Evolutionary conservation across 2,329 filamentous ascomycete genomes (phyloP).

Genomic region (Ceratocystis diversiconidia): DNA sequence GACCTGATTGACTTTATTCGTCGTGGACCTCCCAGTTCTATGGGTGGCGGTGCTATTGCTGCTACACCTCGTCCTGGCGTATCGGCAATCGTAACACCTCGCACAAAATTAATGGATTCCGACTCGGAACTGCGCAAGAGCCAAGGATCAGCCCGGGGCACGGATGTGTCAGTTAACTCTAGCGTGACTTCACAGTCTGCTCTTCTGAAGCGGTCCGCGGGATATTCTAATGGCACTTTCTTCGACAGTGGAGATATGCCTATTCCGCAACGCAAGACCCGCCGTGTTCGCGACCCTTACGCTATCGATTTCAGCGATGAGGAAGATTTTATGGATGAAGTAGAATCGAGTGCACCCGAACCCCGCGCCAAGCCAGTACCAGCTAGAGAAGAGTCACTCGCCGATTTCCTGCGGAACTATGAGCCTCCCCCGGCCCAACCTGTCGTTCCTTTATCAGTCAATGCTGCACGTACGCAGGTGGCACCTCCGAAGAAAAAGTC

Average conservation of each 20-base stretch:
- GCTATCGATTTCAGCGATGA: slow-evolving; percentile 74
- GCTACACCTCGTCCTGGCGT: slow-evolving; percentile 57
- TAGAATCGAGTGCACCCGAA: slow-evolving; percentile 30
- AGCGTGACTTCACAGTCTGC: slow-evolving; percentile 63
- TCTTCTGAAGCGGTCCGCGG: slow-evolving; percentile 38
- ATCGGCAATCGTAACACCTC: neutral
- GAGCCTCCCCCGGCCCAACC: slow-evolving; percentile 43
- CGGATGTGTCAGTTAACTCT: slow-evolving; percentile 46
- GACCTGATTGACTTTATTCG: slow-evolving; percentile 94
- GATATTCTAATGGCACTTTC: slow-evolving; percentile 25
- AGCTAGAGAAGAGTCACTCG: slow-evolving; percentile 46
- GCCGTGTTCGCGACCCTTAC: slow-evolving; percentile 75
- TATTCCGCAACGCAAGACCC: slow-evolving; percentile 58
- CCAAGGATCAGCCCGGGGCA: slow-evolving; percentile 41
- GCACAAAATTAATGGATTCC: slow-evolving; percentile 13
- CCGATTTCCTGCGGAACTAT: slow-evolving; percentile 58
- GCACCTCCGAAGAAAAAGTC: slow-evolving; percentile 46
- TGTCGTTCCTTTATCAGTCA: slow-evolving; percentile 24
- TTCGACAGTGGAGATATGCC: slow-evolving; percentile 39
- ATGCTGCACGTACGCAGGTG: slow-evolving; percentile 25
- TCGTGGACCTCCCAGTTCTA: slow-evolving; percentile 56
- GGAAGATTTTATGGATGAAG: slow-evolving; percentile 41
- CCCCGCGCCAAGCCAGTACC: slow-evolving; percentile 25
- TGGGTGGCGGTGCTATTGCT: slow-evolving; percentile 55
- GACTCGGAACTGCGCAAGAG: slow-evolving; percentile 36